Percentiles rank a stretch among this genome's conserved stretches.
Conservation (phyloP, 495 filamentous ascomycete species). For the Annulohypoxylon nitens region DNA sequence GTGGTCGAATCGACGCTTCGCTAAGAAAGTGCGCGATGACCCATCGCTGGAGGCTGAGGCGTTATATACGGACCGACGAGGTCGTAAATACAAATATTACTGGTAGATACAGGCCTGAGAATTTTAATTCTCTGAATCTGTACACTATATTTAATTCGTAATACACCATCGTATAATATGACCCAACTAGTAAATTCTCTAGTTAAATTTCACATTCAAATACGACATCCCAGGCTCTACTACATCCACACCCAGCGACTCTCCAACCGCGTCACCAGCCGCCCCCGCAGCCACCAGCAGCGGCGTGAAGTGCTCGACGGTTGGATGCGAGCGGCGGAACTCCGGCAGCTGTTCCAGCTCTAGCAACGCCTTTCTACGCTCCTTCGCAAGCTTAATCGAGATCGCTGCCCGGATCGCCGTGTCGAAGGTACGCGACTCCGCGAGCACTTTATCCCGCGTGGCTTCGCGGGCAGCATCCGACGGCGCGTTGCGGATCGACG, state of each 20-base stretch:
- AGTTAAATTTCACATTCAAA: constrained; percentile 39
- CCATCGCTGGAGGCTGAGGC: constrained; percentile 26
- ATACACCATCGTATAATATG: not conserved
- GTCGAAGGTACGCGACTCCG: constrained; percentile 36
- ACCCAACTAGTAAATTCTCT: not conserved
- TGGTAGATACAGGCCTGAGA: constrained; percentile 19
- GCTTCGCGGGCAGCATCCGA: constrained; percentile 12
- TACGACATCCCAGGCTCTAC: constrained; percentile 44
- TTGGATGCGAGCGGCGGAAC: constrained; percentile 35
- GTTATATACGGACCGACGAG: constrained; percentile 33
- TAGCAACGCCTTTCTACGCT: constrained; percentile 20
- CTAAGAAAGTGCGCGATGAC: constrained; percentile 24
- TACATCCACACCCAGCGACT: constrained; percentile 32
- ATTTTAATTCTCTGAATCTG: not conserved
- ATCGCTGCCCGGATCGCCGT: constrained; percentile 25
- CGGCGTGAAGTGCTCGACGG: constrained; percentile 38
- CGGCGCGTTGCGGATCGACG: constrained; percentile 16
- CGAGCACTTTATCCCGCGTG: constrained; percentile 13
- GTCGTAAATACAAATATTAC: constrained; percentile 33
- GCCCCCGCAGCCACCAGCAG: constrained; percentile 39
- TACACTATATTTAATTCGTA: not conserved
- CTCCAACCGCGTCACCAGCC: constrained; percentile 18
- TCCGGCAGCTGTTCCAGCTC: constrained; percentile 22
- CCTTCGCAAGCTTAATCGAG: constrained; percentile 7
- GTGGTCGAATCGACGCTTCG: constrained; percentile 36